Percentiles rank a stretch among this genome's conserved stretches.
phyloP scores from a whole-genome alignment of 2,329 filamentous ascomycete species.

The Fusarium staphyleae region DNA sequence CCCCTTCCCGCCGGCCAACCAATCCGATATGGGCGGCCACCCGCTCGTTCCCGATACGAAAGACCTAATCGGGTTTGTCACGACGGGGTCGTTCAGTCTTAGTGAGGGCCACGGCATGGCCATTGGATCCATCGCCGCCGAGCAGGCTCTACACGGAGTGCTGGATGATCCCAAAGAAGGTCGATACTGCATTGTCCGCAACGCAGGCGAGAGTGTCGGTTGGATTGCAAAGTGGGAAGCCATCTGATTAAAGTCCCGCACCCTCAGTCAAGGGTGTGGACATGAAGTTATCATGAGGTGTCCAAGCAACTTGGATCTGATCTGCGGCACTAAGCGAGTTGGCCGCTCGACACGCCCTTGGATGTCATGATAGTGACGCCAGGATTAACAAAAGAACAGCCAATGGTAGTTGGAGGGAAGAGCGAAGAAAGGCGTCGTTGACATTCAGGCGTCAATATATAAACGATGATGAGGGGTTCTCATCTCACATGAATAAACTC shows the following conservation, averaged over 20 bases:
- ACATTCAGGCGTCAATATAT: slow-evolving; percentile 35
- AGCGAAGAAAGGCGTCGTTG: slow-evolving; percentile 42
- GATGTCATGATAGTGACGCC: slow-evolving; percentile 14
- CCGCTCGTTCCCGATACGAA: slow-evolving; percentile 74
- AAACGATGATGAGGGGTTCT: slow-evolving; percentile 9
- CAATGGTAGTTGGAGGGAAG: not conserved
- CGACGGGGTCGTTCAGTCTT: slow-evolving; percentile 83
- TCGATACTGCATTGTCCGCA: slow-evolving; percentile 78
- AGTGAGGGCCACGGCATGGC: slow-evolving; percentile 77
- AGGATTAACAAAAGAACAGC: slow-evolving; percentile 4
- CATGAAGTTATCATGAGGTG: not conserved
- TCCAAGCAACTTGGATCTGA: not conserved
- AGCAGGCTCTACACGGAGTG: slow-evolving; percentile 57
- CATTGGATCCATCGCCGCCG: slow-evolving; percentile 72
- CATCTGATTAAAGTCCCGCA: slow-evolving; percentile 47
- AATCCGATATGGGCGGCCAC: slow-evolving; percentile 57
- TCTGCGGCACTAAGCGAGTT: slow-evolving; percentile 1
- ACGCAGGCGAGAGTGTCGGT: slow-evolving; percentile 79
- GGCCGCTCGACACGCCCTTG: slow-evolving; percentile 8
- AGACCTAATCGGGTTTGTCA: slow-evolving; percentile 90
- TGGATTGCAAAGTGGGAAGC: slow-evolving; percentile 82
- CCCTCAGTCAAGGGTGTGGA: too few species aligned
- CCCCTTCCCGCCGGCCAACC: slow-evolving; percentile 48
- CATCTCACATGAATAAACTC: slow-evolving; percentile 4
- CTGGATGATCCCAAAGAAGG: slow-evolving; percentile 51